Evolutionary conservation across 768 basidiomycete species (phyloP), one percentile per base, ranked within the genome.

Genomic region (Stropharia rugosoannulata): DNA sequence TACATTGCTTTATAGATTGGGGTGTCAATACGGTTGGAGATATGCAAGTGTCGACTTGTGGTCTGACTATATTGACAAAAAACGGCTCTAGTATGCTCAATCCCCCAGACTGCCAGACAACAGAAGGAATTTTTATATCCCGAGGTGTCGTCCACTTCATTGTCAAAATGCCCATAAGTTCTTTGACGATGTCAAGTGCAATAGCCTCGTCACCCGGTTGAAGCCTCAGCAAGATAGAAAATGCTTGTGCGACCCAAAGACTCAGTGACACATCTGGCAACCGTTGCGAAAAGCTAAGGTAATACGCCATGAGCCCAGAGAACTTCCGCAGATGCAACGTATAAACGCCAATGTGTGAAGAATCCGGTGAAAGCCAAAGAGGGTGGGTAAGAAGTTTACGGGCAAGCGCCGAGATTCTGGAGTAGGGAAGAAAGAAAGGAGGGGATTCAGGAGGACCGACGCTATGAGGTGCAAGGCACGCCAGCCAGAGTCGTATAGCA

Each of bases 171-270:
- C 59, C 62, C 10, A 70, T 43, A 11, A 83, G 50, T n/a, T 76
- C 72, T 16, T 72, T 68, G 19, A 84, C 56, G 51, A 83, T 70
- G 19, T 65, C 66, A 19, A 74, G 60, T 0, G 81, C 86, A 36
- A 72, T 64, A 1, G 80, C 80, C 65, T 95, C 94, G 59, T 95
- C 89, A 11, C 93, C 93, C 0, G 88, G 89, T 11, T 85, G 72
- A 19, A 87, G 73, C 35, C 79, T 71, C 12, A 70, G 60, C 0
- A 90, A 61, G 44, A 89, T 78, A 0, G 80, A 71, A 35, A 87
- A 77, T 2, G 84, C 82, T 59, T 89, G 87, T 0, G 84, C 82
- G 38, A 87, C 71, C 89, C 89, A 90, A 16, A 85, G 64, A 51
- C 83, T 78, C 27, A 77, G 71, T 4, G 80, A 70, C n/a, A 78